phyloP scores from a whole-genome alignment of 106 monocot genomes.

The Alisma plantagoaquatica region DNA sequence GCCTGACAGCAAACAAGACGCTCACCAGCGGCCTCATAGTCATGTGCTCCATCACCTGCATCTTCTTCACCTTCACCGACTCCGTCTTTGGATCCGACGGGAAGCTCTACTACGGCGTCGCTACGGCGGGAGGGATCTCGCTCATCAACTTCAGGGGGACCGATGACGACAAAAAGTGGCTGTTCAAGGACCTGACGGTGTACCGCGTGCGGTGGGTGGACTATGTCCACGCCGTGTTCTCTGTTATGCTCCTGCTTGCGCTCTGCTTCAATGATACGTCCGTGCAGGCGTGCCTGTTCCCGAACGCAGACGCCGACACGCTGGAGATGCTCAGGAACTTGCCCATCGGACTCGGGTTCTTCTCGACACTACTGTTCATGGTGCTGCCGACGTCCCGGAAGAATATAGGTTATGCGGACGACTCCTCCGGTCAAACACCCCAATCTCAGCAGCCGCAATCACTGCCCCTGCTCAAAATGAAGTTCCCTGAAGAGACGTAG shows the following conservation, averaged over 20 bases:
- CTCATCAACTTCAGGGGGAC: conserved; percentile 28
- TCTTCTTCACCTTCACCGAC: conserved; percentile 62
- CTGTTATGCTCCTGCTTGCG: conserved; percentile 27
- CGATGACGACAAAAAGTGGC: conserved; percentile 3
- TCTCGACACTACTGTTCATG: conserved; percentile 41
- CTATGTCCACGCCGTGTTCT: conserved; percentile 38
- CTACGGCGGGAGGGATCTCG: conserved; percentile 26
- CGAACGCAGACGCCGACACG: conserved; percentile 2
- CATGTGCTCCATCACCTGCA: conserved; percentile 26
- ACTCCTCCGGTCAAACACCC: conserved; percentile 2
- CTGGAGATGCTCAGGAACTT: conserved; percentile 39
- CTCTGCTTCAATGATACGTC: conserved; percentile 29
- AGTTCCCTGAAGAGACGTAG: too few species aligned
- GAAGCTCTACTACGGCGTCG: conserved; percentile 35
- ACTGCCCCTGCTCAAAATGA: too few species aligned
- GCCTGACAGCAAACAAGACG: conserved; percentile 32
- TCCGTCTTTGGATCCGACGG: conserved; percentile 27
- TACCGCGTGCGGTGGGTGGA: conserved; percentile 20
- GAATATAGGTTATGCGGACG: conserved; percentile 46
- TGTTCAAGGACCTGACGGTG: conserved; percentile 13
- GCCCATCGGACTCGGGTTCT: conserved; percentile 44
- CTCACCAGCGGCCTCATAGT: conserved; percentile 26
- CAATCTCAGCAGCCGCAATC: too few species aligned
- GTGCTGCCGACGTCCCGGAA: conserved; percentile 42
- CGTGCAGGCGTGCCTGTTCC: conserved; percentile 39